Percentiles rank a stretch among this genome's conserved stretches.
Conservation (phyloP, 768 basidiomycete genomes). For the Candolleomyces eurysporus region DNA sequence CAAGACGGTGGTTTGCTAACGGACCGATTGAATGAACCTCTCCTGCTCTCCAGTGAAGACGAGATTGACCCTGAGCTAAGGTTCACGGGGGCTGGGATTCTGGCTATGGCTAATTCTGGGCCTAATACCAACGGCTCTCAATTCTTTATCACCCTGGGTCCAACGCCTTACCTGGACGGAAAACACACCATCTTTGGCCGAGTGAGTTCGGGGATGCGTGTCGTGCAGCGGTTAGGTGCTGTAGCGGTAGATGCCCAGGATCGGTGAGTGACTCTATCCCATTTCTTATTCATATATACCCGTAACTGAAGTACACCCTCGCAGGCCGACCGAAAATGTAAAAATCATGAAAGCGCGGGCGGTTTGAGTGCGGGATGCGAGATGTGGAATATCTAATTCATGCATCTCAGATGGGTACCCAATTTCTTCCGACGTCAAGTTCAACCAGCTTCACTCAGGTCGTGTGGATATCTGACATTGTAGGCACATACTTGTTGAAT, state of each 20-base stretch:
- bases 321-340: slow-evolving; percentile 74
- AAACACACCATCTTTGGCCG: slow-evolving; percentile 92
- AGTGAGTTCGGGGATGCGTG: slow-evolving; percentile 87
- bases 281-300: not conserved
- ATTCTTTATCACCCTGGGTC: slow-evolving; percentile 86
- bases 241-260: slow-evolving; percentile 90
- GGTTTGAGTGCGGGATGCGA: slow-evolving; percentile 20
- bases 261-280: slow-evolving; percentile 48
- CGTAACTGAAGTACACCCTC: not conserved
- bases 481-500: too few relatives aligned
- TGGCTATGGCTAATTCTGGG: slow-evolving; percentile 97
- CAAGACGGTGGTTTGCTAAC: too few relatives aligned
- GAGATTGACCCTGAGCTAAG: slow-evolving; percentile 88
- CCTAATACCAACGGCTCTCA: slow-evolving; percentile 94
- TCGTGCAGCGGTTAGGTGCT: slow-evolving; percentile 87
- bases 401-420: not conserved
- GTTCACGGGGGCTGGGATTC: slow-evolving; percentile 94
- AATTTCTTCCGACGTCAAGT: too few relatives aligned
- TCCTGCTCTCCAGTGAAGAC: slow-evolving; percentile 58
- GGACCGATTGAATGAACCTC: too few relatives aligned
- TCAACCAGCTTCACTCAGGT: too few relatives aligned
- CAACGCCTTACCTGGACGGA: slow-evolving; percentile 81
- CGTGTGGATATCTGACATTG: too few relatives aligned
- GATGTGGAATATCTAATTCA: not conserved
- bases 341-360: slow-evolving; percentile 79